Evolutionary conservation across 805 yeast species (phyloP).

Genomic region (Zygoascus tannicola): DNA sequence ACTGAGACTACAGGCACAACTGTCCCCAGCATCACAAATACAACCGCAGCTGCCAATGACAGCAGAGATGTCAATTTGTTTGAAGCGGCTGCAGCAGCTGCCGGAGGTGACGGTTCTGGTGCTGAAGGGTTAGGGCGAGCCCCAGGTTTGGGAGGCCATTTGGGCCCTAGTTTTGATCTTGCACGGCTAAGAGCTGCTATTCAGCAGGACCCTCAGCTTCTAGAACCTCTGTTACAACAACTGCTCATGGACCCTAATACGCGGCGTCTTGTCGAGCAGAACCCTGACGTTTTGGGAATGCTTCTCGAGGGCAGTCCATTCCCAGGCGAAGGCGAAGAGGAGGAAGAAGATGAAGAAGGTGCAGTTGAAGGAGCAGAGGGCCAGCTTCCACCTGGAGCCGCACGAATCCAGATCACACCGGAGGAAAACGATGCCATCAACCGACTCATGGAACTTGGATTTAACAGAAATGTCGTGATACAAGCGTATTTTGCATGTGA

Average conservation of each 20-base stretch:
- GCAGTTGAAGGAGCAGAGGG: slow-evolving; percentile 30
- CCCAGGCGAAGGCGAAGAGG: slow-evolving; percentile 46
- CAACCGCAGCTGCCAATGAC: slow-evolving; percentile 4
- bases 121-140: slow-evolving; percentile 27
- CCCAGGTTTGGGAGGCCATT: slow-evolving; percentile 16
- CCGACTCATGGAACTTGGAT: slow-evolving; percentile 87
- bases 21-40: slow-evolving; percentile 10
- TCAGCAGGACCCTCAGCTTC: slow-evolving; percentile 77
- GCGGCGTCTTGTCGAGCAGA: slow-evolving; percentile 49
- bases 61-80: slow-evolving; percentile 28
- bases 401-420: slow-evolving; percentile 56
- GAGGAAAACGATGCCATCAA: slow-evolving; percentile 86
- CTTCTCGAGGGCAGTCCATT: slow-evolving; percentile 40
- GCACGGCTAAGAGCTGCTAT: slow-evolving; percentile 54
- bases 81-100: slow-evolving; percentile 29
- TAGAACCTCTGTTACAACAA: slow-evolving; percentile 76
- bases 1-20: slow-evolving; percentile 16
- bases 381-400: slow-evolving; percentile 30
- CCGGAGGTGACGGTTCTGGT: slow-evolving; percentile 20
- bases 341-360: slow-evolving; percentile 40
- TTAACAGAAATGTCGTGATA: slow-evolving; percentile 75
- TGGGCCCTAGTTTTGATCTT: slow-evolving; percentile 25
- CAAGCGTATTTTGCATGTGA: slow-evolving; percentile 98
- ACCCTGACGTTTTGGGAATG: slow-evolving; percentile 84
- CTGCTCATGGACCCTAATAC: slow-evolving; percentile 79